Evolutionary conservation across 495 filamentous ascomycete species (phyloP).

Genomic region (Xylaria sp.): DNA sequence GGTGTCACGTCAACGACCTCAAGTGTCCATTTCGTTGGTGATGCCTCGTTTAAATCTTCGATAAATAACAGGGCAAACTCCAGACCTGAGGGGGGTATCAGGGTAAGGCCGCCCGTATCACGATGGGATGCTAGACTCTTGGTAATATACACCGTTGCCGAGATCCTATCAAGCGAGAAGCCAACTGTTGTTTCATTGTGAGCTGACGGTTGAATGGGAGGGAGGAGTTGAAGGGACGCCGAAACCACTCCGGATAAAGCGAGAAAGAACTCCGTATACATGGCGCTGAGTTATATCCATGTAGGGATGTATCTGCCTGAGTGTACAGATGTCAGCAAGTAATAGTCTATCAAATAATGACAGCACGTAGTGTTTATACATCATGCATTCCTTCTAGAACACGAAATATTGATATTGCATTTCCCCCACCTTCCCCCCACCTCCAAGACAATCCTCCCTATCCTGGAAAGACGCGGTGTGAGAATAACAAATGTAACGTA

Average conservation of each 20-base stretch:
- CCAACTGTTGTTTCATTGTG: constrained; percentile 4
- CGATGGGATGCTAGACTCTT: constrained; percentile 26
- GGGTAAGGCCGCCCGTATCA: constrained; percentile 54
- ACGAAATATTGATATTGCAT: neutral
- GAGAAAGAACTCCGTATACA: constrained; percentile 13
- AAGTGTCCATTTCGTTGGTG: constrained; percentile 24
- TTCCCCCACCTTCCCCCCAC: constrained; percentile 20
- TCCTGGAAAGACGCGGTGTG: neutral
- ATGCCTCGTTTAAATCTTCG: constrained; percentile 47
- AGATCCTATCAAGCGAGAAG: constrained; percentile 13
- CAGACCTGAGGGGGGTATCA: constrained; percentile 58
- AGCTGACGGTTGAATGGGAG: neutral
- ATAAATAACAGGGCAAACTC: constrained; percentile 58
- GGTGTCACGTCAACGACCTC: constrained; percentile 1
- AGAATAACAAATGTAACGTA: neutral
- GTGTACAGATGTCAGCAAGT: neutral
- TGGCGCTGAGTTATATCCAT: constrained; percentile 3
- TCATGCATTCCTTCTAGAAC: neutral
- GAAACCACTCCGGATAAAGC: constrained; percentile 18
- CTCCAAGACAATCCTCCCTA: neutral
- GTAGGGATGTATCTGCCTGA: neutral
- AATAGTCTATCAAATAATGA: neutral
- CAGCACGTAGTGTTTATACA: neutral
- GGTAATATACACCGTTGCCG: constrained; percentile 28
- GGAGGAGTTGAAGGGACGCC: constrained; percentile 22